Conservation (phyloP, 495 filamentous ascomycete species). For the Amphirosellinia nigrospora region DNA sequence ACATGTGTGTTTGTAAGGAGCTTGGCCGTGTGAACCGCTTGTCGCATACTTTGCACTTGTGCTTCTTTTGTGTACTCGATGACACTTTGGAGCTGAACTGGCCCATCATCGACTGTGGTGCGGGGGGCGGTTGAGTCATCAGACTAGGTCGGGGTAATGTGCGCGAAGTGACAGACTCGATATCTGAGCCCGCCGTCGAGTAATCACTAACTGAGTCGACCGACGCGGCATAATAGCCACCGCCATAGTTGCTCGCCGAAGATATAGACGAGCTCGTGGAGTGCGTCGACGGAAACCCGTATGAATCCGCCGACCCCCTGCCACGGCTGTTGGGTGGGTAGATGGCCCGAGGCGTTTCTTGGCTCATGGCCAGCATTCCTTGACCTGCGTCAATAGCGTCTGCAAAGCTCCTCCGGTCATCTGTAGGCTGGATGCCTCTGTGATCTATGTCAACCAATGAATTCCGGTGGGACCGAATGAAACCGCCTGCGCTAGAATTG, state of each 20-base stretch:
- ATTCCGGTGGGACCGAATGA: conserved; percentile 55
- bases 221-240: conserved; percentile 82
- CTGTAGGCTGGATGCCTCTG: conserved; percentile 62
- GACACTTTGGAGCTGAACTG: conserved; percentile 98
- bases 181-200: conserved; percentile 84
- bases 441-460: conserved; percentile 66
- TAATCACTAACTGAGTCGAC: conserved; percentile 94
- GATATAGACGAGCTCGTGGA: conserved; percentile 96
- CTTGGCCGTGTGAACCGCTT: conserved; percentile 97
- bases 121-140: conserved; percentile 71
- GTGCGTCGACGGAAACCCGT: conserved; percentile 90
- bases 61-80: conserved; percentile 97
- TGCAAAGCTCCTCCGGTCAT: conserved; percentile 70
- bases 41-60: conserved; percentile 99
- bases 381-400: conserved; percentile 84
- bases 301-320: conserved; percentile 82
- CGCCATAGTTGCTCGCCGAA: conserved; percentile 68
- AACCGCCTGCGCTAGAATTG: conserved; percentile 45
- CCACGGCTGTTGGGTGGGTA: conserved; percentile 69
- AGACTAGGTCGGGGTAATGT: conserved; percentile 83
- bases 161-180: conserved; percentile 77
- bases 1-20: conserved; percentile 97
- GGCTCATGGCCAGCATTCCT: conserved; percentile 95
- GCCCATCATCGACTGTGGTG: conserved; percentile 97
- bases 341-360: conserved; percentile 85